Conservation (phyloP, 73 alveolate genomes). For the Paramecium octaurelia region DNA sequence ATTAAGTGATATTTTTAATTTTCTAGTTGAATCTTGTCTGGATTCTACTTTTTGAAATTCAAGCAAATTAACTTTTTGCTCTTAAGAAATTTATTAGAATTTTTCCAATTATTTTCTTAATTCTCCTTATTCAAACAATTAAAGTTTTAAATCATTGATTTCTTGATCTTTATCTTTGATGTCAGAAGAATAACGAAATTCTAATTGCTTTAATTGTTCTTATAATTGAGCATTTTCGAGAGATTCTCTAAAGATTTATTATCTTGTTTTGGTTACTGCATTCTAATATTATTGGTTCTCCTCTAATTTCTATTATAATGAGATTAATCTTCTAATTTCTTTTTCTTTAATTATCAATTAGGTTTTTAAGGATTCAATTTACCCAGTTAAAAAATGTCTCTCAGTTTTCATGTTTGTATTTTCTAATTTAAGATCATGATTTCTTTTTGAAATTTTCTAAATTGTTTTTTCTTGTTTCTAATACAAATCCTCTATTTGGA, state of each 20-base stretch:
- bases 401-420: neutral
- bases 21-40: neutral
- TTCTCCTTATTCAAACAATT: neutral
- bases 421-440: neutral
- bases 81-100: neutral
- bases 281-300: neutral
- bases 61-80: neutral
- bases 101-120: neutral
- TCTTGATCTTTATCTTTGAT: neutral
- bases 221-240: neutral
- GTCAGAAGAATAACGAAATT: neutral
- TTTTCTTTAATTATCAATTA: neutral
- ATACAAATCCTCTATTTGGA: neutral
- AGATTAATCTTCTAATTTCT: neutral
- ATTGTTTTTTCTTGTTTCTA: neutral
- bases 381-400: neutral
- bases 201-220: neutral
- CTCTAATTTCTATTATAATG: neutral
- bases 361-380: neutral
- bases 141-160: neutral
- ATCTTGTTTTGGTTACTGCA: neutral
- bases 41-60: neutral
- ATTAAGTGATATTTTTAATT: neutral
- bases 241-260: slow-evolving; percentile 16
- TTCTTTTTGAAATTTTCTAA: neutral